These are phyloP conservation scores for Phylloporus sp. DNA, from an alignment of 1,284 basidiomycete genomes.

Conservation along the genomic window DNA sequence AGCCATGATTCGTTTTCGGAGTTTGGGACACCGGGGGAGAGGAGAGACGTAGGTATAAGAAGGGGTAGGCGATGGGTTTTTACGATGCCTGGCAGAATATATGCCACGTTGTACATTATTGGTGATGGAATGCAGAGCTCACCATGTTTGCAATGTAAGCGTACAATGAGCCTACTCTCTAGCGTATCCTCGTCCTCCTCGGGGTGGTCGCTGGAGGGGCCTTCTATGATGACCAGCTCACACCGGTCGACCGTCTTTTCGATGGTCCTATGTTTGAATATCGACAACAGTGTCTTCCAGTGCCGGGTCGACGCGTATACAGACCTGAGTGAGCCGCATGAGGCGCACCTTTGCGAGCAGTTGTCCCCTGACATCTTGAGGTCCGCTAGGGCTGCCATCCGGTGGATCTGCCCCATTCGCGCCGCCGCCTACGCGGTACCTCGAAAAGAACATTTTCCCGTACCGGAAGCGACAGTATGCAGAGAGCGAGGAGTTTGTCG, in stretches of 20 bases:
- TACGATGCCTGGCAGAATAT: constrained; percentile 57
- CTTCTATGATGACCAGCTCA: constrained; percentile 70
- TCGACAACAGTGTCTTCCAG: constrained; percentile 66
- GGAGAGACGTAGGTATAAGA: constrained; percentile 55
- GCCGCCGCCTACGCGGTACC: constrained; percentile 52
- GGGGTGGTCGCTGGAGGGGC: constrained; percentile 39
- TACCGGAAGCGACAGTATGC: constrained; percentile 83
- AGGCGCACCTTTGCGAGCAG: constrained; percentile 63
- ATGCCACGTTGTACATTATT: not conserved
- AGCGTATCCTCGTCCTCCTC: constrained; percentile 62
- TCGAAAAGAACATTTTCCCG: constrained; percentile 67
- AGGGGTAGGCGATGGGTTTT: constrained; percentile 78
- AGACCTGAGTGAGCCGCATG: constrained; percentile 1
- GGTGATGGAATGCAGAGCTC: constrained; percentile 20
- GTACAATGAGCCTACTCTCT: constrained; percentile 71
- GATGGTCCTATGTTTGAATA: constrained; percentile 70
- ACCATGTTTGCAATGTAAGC: constrained; percentile 83
- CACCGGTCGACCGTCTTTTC: constrained; percentile 78
- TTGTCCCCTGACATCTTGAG: constrained; percentile 57
- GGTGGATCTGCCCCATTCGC: constrained; percentile 25
- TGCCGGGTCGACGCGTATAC: constrained; percentile 3
- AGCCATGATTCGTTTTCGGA: constrained; percentile 61
- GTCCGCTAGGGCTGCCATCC: constrained; percentile 30
- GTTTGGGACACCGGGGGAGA: constrained; percentile 64
- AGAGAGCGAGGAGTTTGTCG: constrained; percentile 77